These are phyloP conservation scores for Tremella yokohamensis DNA, from an alignment of 768 basidiomycete species.

Conservation along the genomic window DNA sequence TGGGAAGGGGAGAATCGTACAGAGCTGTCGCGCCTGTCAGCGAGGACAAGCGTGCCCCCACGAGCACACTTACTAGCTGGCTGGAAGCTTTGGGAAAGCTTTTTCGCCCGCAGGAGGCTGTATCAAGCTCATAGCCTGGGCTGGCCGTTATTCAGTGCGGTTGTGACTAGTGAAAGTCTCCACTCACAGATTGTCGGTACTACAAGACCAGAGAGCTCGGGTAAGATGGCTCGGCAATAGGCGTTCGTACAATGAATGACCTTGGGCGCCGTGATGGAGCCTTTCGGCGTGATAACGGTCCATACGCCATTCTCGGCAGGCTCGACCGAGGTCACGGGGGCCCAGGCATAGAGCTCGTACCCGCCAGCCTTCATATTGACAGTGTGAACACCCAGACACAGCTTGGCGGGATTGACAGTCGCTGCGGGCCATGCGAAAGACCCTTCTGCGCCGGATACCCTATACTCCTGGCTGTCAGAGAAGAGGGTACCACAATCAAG, in stretches of 20 bases:
- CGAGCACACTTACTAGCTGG: too few species aligned
- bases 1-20: too few species aligned
- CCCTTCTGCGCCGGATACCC: constrained; percentile 16
- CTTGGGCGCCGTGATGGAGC: constrained; percentile 60
- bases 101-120: constrained; percentile 28
- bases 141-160: too few species aligned
- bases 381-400: constrained; percentile 24
- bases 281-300: constrained; percentile 65
- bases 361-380: constrained; percentile 19
- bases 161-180: too few species aligned
- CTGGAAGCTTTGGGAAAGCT: constrained; percentile 10
- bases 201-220: constrained; percentile 55
- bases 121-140: constrained; percentile 30
- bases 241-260: constrained; percentile 85
- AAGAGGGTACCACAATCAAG: too few species aligned
- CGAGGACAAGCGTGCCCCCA: too few species aligned
- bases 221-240: constrained; percentile 72
- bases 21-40: too few species aligned
- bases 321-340: constrained; percentile 44
- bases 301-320: constrained; percentile 48
- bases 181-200: constrained; percentile 15
- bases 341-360: constrained; percentile 21
- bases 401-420: constrained; percentile 34
- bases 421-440: constrained; percentile 30
- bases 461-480: constrained; percentile 17